Evolutionary conservation across 108 stramenopile genomes (phyloP), one percentile per base, ranked within the genome.

Genomic region (Cyclotella choctawhatcheeana): DNA sequence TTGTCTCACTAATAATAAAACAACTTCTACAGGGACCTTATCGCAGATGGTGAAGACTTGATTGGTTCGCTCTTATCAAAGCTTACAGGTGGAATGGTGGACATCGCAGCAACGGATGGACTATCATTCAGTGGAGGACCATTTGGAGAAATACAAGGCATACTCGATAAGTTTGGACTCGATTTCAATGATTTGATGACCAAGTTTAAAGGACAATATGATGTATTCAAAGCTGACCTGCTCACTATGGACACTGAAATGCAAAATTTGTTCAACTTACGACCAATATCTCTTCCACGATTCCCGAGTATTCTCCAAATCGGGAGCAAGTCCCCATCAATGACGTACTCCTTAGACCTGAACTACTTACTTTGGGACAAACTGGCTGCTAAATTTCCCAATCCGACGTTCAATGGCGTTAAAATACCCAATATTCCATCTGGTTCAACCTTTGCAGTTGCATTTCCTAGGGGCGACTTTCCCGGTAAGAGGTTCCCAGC

Each of bases 301-400:
- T 65, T 64, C 17, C 73, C 73, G 5, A 32, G 34, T 5, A 22
- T 74, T 5, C 64, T 74, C 13, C 73, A 74, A 59, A 50, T 74
- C 24, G 73, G 73, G 10, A 74, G 73, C 64, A 74, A 67, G 44
- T 53, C 52, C 17, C 26, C 64, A 37, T 65, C 56, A 17, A 37
- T 54, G 26, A 24, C 32, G 14, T 66, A 54, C 27, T 65, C 62
- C 22, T 31, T 50, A 5, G 33, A 74, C 2, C 54, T 74, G 26
- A 74, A 55, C 21, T 35, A 12, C 13, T 35, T 56, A 12, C 26
- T 74, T n/a, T n/a, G n/a, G n/a, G n/a, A n/a, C n/a, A n/a, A n/a
- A n/a, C n/a, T n/a, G n/a, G n/a, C n/a, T n/a, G n/a, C n/a, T n/a
- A n/a, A n/a, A n/a, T n/a, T n/a, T n/a, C n/a, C n/a, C n/a, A n/a